These are phyloP conservation scores for Phytophthora pluvialis DNA, from an alignment of 352 stramenopile genomes.

Conservation along the genomic window DNA sequence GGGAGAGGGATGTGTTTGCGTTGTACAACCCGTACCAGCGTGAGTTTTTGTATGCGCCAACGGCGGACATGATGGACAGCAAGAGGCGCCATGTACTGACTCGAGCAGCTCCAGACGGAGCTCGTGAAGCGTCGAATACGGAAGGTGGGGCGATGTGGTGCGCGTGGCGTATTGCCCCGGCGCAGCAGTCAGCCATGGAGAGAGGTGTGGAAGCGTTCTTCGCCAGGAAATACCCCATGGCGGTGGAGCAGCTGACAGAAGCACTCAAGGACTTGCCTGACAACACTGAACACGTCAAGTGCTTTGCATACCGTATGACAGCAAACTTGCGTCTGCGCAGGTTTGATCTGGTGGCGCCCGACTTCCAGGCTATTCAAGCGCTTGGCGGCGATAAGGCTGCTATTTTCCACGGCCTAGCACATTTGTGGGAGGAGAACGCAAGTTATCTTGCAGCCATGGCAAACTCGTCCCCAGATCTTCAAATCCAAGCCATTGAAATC, in stretches of 20 bases:
- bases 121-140: slow-evolving; percentile 36
- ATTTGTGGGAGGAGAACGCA: slow-evolving; percentile 72
- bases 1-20: slow-evolving; percentile 65
- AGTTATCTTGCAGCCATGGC: slow-evolving; percentile 54
- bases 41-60: slow-evolving; percentile 72
- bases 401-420: slow-evolving; percentile 76
- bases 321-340: slow-evolving; percentile 66
- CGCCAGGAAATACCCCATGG: slow-evolving; percentile 58
- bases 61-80: slow-evolving; percentile 54
- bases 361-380: slow-evolving; percentile 61
- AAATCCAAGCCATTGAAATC: slow-evolving; percentile 44
- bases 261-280: slow-evolving; percentile 56
- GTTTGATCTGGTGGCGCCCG: slow-evolving; percentile 54
- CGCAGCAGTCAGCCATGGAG: slow-evolving; percentile 55
- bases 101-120: slow-evolving; percentile 50
- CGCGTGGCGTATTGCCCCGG: slow-evolving; percentile 57
- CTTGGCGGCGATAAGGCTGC: slow-evolving; percentile 74
- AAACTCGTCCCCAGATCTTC: slow-evolving; percentile 34
- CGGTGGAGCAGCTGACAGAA: slow-evolving; percentile 56
- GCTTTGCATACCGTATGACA: slow-evolving; percentile 77
- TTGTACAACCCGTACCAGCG: slow-evolving; percentile 82
- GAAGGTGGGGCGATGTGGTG: slow-evolving; percentile 54
- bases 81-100: slow-evolving; percentile 66
- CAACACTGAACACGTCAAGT: slow-evolving; percentile 76
- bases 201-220: slow-evolving; percentile 77